Conservation (phyloP, 768 basidiomycete genomes). For the Pleurotus tuoliensis region DNA sequence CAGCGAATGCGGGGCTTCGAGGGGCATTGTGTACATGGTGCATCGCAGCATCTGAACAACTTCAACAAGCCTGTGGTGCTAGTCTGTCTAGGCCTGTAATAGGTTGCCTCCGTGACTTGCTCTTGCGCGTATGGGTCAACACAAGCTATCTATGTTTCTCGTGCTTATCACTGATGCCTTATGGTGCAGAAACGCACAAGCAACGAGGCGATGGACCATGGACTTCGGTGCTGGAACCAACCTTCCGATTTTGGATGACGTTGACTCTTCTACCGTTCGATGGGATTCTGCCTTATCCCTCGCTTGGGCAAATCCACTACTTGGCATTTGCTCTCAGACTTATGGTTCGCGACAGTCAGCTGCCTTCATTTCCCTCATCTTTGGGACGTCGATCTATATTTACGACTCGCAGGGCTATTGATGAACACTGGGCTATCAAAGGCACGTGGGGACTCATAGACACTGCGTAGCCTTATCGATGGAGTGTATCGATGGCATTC, state of each 20-base stretch:
- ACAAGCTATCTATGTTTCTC: constrained; percentile 6
- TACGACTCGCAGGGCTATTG: not conserved
- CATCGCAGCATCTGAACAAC: constrained; percentile 2
- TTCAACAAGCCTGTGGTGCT: not conserved
- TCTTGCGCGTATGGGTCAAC: not conserved
- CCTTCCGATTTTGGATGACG: constrained; percentile 3
- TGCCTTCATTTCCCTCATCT: constrained; percentile 5
- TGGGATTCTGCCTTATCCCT: not conserved
- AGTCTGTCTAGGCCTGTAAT: constrained; percentile 1
- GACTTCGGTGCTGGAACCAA: constrained; percentile 7
- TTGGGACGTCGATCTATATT: constrained; percentile 5
- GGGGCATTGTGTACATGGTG: not conserved
- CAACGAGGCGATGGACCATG: constrained; percentile 7
- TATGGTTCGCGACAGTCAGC: not conserved
- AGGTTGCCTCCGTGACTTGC: not conserved
- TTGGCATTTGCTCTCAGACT: not conserved
- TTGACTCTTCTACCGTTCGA: not conserved
- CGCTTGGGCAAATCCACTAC: not conserved
- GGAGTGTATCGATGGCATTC: not conserved
- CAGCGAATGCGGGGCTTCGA: constrained; percentile 2
- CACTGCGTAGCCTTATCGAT: constrained; percentile 4
- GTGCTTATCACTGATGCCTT: constrained; percentile 3
- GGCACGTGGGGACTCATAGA: constrained; percentile 7
- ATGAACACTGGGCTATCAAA: not conserved
- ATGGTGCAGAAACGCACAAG: constrained; percentile 5